A percentile compares a stretch with the other conserved stretches of the same genome.
Evolutionary conservation across 73 alveolate genomes (phyloP).

Genomic region (Paramecium sonneborni): DNA sequence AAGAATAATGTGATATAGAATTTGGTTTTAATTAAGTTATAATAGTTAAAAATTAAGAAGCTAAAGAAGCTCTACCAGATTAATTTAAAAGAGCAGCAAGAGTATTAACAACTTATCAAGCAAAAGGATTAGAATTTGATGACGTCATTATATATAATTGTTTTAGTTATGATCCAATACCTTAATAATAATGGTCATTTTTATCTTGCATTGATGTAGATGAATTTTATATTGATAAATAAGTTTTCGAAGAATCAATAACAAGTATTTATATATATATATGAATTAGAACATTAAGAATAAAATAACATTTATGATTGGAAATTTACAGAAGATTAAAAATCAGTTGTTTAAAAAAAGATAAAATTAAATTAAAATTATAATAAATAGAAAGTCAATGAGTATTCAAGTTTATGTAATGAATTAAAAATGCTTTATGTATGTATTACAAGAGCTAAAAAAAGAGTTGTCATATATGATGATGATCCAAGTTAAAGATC

Average conservation of each 20-base stretch:
- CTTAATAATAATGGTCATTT: constrained; percentile 58
- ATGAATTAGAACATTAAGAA: neutral
- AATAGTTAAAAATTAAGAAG: constrained; percentile 80
- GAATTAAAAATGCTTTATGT: constrained; percentile 87
- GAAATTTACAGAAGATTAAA: neutral
- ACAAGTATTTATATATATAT: neutral
- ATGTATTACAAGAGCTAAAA: constrained; percentile 88
- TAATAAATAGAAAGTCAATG: neutral
- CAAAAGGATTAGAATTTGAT: constrained; percentile 93
- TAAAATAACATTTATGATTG: neutral
- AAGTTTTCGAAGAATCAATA: neutral
- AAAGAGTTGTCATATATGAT: constrained; percentile 83
- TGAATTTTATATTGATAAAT: neutral
- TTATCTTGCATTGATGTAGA: neutral
- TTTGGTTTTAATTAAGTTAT: constrained; percentile 89
- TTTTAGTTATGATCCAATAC: constrained; percentile 56
- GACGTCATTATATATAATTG: constrained; percentile 84
- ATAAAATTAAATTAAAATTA: neutral
- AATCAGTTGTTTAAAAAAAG: neutral
- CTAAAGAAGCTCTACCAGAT: constrained; percentile 74
- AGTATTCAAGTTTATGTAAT: constrained; percentile 69
- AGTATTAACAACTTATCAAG: constrained; percentile 83
- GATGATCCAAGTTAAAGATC: constrained; percentile 70
- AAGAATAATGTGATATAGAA: constrained; percentile 7
- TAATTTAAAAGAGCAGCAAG: constrained; percentile 79